These are phyloP conservation scores for Citrus reticulata DNA, from an alignment of 345 rosid species.

Conservation along the genomic window DNA sequence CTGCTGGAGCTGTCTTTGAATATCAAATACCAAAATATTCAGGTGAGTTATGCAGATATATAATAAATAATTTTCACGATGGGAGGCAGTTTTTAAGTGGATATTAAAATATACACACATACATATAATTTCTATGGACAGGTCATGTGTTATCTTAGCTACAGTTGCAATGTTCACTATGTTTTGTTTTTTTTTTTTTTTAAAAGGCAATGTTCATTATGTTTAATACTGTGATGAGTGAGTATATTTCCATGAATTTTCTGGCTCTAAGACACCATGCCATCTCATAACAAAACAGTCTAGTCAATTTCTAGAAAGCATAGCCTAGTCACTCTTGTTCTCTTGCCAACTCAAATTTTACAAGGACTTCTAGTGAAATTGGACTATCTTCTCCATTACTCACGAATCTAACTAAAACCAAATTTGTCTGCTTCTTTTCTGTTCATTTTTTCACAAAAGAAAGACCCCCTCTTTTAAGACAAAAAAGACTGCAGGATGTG, in stretches of 20 bases:
- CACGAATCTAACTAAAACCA: background rate
- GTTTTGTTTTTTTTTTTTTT: too few species aligned
- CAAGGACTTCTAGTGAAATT: too few species aligned
- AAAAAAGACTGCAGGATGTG: background rate
- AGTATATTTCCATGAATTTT: background rate
- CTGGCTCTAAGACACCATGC: background rate
- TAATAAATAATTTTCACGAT: background rate
- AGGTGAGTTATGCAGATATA: constrained; percentile 32
- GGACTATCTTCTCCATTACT: background rate
- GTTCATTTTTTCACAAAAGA: background rate
- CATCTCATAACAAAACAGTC: background rate
- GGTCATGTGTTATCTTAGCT: background rate
- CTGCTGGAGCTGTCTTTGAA: constrained; percentile 48
- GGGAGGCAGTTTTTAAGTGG: background rate
- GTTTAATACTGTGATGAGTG: too few species aligned
- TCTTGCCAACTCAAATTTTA: too few species aligned
- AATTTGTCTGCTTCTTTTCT: background rate
- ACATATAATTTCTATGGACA: background rate
- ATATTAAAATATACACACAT: background rate
- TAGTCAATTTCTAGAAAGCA: background rate
- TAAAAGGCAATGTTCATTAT: background rate
- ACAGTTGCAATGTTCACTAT: background rate
- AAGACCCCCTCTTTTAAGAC: background rate
- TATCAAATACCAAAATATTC: constrained; percentile 39
- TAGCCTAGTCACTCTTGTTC: background rate